These are phyloP conservation scores for Cordyceps javanica DNA, from an alignment of 2,329 filamentous ascomycete species.

Conservation along the genomic window DNA sequence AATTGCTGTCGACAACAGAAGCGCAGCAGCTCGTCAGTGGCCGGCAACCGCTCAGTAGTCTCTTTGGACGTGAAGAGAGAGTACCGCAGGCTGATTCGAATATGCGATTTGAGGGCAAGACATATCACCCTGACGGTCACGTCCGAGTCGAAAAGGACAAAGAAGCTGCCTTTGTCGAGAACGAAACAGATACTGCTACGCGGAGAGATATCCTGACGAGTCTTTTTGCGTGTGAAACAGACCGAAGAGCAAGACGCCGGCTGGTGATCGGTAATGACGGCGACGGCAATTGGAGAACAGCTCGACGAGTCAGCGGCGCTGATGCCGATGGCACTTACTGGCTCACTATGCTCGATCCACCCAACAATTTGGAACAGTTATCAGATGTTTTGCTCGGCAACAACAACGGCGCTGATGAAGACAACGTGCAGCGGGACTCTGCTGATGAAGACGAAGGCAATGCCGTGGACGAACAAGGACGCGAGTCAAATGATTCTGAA, in stretches of 20 bases:
- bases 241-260: constrained; percentile 23
- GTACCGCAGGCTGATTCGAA: constrained; percentile 58
- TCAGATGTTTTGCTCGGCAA: constrained; percentile 32
- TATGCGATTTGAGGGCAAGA: constrained; percentile 58
- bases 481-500: constrained; percentile 21
- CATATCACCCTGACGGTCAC: constrained; percentile 55
- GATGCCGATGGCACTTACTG: constrained; percentile 35
- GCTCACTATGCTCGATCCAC: constrained; percentile 40
- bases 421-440: constrained; percentile 22
- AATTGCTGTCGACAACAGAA: constrained; percentile 68
- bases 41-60: constrained; percentile 67
- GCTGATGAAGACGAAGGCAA: constrained; percentile 18
- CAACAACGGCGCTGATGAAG: constrained; percentile 20
- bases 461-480: constrained; percentile 3
- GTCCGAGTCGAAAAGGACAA: constrained; percentile 56
- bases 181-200: constrained; percentile 53
- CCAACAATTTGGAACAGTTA: constrained; percentile 37
- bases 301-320: constrained; percentile 24
- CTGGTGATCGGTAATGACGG: constrained; percentile 25
- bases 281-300: constrained; percentile 31
- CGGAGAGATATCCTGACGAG: constrained; percentile 55
- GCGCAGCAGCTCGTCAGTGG: constrained; percentile 70
- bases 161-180: constrained; percentile 50
- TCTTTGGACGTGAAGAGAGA: constrained; percentile 66
- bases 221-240: constrained; percentile 38